Evolutionary conservation across 345 rosid genomes (phyloP), one percentile per base, ranked within the genome.

Genomic region (Cardamine chenopodiifolia): DNA sequence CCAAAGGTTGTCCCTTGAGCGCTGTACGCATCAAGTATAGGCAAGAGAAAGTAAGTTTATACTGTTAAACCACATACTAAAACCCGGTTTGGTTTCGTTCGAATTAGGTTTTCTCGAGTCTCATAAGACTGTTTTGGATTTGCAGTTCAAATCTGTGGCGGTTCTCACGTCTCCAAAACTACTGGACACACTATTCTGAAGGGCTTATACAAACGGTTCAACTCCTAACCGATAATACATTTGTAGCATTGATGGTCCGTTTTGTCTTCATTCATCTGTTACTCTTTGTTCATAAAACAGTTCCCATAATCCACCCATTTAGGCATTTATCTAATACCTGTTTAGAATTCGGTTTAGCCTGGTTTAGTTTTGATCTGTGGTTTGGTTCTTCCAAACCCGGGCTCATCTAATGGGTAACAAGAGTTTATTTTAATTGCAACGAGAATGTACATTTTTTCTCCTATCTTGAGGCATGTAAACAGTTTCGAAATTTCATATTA

Each of bases 61-160:
- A 64, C 39, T 15, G 3, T 10, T 62, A 35, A 19, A 56, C 52
- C 42, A 23, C 39, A 19, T 19, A 8, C 17, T 13, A 29, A 29
- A 65, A 57, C 31, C 68, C 12, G 54, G 26, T 64, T 70, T 69
- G 15, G 40, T 62, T 23, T 61, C 0, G 26, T 15, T 15, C 32
- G 5, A 10, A 19, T 70, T 50, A 17, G 20, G 35, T 50, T 78
- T 47, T 13, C 47, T 39, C 15, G 69, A 66, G 40, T 18, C 72
- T 78, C 49, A 72, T 53, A 8, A 13, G 61, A 40, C 29, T 34
- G 8, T 34, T 5, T 57, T 58, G 61, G 42, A 59, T 58, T 52
- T 72, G 73, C 93, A 93, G 98, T 90, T 85, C 66, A 86, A 89
- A 79, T 85, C 89, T 8, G 98, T 93, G 80, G 92, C 96, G 1